A percentile compares a stretch with the other conserved stretches of the same genome.
Conservation (phyloP, 768 basidiomycete species). For the Lactifluus subvellereus region DNA sequence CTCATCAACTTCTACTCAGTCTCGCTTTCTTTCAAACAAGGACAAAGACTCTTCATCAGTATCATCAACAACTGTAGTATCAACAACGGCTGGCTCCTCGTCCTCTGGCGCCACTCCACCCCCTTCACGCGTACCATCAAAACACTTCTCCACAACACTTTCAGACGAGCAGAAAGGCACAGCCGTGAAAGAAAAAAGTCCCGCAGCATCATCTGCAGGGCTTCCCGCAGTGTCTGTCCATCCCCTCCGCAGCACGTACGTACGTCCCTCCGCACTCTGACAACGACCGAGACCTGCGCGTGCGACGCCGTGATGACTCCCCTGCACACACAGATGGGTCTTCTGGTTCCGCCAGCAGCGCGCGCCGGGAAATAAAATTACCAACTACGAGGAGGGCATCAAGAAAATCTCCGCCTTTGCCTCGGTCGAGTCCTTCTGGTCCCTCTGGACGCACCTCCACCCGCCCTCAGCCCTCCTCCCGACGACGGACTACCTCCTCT, state of each 20-base stretch:
- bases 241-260: conserved; percentile 85
- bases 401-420: conserved; percentile 87
- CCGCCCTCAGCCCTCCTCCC: conserved; percentile 79
- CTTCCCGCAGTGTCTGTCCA: conserved; percentile 44
- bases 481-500: conserved; percentile 92
- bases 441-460: conserved; percentile 85
- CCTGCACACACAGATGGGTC: conserved; percentile 59
- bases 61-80: conserved; percentile 21
- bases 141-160: conserved; percentile 67
- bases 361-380: conserved; percentile 81
- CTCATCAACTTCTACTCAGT: conserved; percentile 54
- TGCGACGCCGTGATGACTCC: not conserved
- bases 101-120: not conserved
- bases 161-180: conserved; percentile 39
- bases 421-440: conserved; percentile 96
- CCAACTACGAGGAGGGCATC: conserved; percentile 92
- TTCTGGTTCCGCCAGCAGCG: conserved; percentile 93
- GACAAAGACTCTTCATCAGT: conserved; percentile 26
- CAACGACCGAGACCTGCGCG: not conserved
- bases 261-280: conserved; percentile 41
- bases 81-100: conserved; percentile 23
- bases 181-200: conserved; percentile 38
- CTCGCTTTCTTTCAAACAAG: conserved; percentile 58
- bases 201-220: conserved; percentile 33
- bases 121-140: conserved; percentile 54